phyloP scores from a whole-genome alignment of 1,284 basidiomycete genomes.

The Pseudozyma sp. region DNA sequence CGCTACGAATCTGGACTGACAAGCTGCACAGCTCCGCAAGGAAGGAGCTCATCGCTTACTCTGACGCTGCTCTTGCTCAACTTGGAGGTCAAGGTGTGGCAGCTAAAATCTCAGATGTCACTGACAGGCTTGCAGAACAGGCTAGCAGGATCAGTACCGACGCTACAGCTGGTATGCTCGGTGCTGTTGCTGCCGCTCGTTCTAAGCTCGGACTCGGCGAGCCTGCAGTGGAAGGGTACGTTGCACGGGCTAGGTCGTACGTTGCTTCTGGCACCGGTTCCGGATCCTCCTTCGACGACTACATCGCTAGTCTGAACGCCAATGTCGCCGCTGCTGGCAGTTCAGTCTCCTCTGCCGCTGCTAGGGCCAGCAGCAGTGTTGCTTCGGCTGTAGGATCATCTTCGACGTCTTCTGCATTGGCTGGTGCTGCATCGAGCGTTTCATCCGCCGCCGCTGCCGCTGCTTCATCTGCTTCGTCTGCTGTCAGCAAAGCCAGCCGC shows the following conservation, averaged over 20 bases:
- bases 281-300: constrained; percentile 42
- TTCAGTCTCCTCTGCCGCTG: constrained; percentile 23
- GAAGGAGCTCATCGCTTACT: constrained; percentile 48
- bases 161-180: constrained; percentile 50
- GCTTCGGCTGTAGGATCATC: constrained; percentile 25
- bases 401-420: constrained; percentile 10
- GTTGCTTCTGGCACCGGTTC: constrained; percentile 26
- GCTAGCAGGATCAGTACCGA: constrained; percentile 48
- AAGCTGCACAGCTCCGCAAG: constrained; percentile 51
- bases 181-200: constrained; percentile 42
- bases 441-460: constrained; percentile 18
- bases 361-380: constrained; percentile 28
- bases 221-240: constrained; percentile 21
- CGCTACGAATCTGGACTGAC: constrained; percentile 28
- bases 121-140: constrained; percentile 47
- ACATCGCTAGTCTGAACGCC: constrained; percentile 26
- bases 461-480: constrained; percentile 22
- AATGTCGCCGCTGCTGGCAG: constrained; percentile 14
- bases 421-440: constrained; percentile 18
- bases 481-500: constrained; percentile 17
- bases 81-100: constrained; percentile 49
- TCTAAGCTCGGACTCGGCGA: constrained; percentile 43
- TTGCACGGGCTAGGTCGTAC: constrained; percentile 44
- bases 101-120: constrained; percentile 42
- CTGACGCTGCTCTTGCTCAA: constrained; percentile 33